Percentiles rank a stretch among this genome's conserved stretches.
These are phyloP conservation scores for Lipomyces starkeyi DNA, from an alignment of 805 yeast genomes.

Conservation along the genomic window DNA sequence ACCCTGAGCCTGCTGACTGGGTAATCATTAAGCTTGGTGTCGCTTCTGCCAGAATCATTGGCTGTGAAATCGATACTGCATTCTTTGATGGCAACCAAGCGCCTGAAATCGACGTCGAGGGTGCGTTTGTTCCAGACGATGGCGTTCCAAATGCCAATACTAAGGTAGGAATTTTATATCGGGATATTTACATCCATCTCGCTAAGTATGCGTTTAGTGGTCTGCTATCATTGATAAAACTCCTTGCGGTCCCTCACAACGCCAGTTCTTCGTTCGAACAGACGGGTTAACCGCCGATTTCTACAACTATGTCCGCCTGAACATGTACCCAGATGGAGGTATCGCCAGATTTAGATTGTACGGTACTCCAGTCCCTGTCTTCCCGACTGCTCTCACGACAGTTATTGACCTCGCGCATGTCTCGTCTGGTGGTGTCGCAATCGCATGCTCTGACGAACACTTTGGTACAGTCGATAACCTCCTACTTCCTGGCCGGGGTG, in stretches of 20 bases:
- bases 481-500: conserved; percentile 90
- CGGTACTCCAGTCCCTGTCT: conserved; percentile 80
- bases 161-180: conserved; percentile 12
- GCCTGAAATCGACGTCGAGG: conserved; percentile 83
- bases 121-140: conserved; percentile 47
- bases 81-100: conserved; percentile 96
- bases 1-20: conserved; percentile 83
- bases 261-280: conserved; percentile 76
- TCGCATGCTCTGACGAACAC: conserved; percentile 86
- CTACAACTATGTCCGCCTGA: conserved; percentile 80
- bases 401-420: conserved; percentile 80
- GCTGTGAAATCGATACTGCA: conserved; percentile 91
- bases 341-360: conserved; percentile 91
- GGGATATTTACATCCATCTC: background rate
- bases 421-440: conserved; percentile 86
- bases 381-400: conserved; percentile 55
- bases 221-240: conserved; percentile 66
- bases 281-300: conserved; percentile 59
- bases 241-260: conserved; percentile 89
- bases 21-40: conserved; percentile 85
- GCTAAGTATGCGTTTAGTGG: conserved; percentile 57
- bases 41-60: conserved; percentile 75
- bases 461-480: conserved; percentile 91
- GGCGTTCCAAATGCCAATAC: conserved; percentile 46
- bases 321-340: conserved; percentile 98